These are phyloP conservation scores for Odonthalia washingtoniensis DNA, from an alignment of 31 red algal species.

Conservation along the genomic window DNA sequence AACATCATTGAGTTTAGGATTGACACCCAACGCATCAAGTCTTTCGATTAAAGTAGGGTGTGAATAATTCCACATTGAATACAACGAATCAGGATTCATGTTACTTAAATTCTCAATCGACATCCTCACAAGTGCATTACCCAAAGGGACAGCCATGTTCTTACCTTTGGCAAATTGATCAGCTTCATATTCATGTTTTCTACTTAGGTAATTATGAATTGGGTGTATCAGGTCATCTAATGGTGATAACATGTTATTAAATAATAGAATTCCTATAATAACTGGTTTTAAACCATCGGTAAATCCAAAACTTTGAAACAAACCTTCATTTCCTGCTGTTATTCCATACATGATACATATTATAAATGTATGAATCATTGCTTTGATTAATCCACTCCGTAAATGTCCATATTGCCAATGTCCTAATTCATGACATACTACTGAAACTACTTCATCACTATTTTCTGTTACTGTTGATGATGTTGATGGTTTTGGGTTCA, in stretches of 20 bases:
- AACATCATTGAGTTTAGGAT: constrained; percentile 24
- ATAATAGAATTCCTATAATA: constrained; percentile 79
- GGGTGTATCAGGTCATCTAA: constrained; percentile 72
- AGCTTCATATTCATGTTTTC: constrained; percentile 83
- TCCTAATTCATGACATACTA: constrained; percentile 87
- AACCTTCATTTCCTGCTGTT: constrained; percentile 69
- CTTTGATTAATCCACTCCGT: constrained; percentile 52
- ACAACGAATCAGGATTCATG: constrained; percentile 89
- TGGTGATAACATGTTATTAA: constrained; percentile 81
- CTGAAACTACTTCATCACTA: constrained; percentile 76
- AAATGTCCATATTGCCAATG: constrained; percentile 82
- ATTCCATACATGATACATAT: constrained; percentile 64
- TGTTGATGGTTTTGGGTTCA: no score
- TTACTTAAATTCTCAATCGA: constrained; percentile 85
- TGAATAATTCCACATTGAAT: constrained; percentile 81
- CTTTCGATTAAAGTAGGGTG: constrained; percentile 91
- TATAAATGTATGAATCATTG: constrained; percentile 68
- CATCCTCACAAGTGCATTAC: constrained; percentile 72
- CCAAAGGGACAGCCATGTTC: constrained; percentile 69
- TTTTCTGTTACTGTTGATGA: constrained; percentile 54
- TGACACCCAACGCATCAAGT: constrained; percentile 74
- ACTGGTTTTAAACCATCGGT: constrained; percentile 61
- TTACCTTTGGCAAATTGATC: constrained; percentile 79
- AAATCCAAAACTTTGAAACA: constrained; percentile 88
- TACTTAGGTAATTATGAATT: constrained; percentile 63